Conservation (phyloP, 1,284 basidiomycete species). For the Gastroboletus turbinatus region DNA sequence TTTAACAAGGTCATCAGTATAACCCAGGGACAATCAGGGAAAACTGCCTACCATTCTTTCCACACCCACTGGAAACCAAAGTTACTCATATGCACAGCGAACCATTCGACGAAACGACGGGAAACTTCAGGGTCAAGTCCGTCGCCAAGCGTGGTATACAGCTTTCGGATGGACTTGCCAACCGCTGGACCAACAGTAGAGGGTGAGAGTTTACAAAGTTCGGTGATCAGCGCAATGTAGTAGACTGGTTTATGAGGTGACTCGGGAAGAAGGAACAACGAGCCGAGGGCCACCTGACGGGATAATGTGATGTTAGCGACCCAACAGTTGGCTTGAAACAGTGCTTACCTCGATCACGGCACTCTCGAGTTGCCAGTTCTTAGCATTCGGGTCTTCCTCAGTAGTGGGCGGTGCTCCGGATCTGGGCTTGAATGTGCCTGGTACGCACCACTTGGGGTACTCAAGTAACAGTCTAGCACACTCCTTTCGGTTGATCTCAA, state of each 20-base stretch:
- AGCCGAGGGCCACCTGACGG: slow-evolving; percentile 68
- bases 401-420: slow-evolving; percentile 50
- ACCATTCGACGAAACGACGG: slow-evolving; percentile 90
- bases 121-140: slow-evolving; percentile 85
- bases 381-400: slow-evolving; percentile 50
- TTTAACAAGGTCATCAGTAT: neutral
- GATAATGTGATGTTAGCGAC: slow-evolving; percentile 2
- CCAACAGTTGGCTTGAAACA: neutral
- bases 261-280: slow-evolving; percentile 76
- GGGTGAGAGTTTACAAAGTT: slow-evolving; percentile 91
- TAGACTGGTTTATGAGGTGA: slow-evolving; percentile 81
- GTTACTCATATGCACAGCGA: slow-evolving; percentile 94
- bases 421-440: slow-evolving; percentile 82
- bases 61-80: slow-evolving; percentile 99
- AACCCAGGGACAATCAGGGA: neutral
- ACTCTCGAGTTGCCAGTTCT: slow-evolving; percentile 79
- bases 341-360: slow-evolving; percentile 71
- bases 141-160: slow-evolving; percentile 77
- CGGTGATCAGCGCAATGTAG: slow-evolving; percentile 87
- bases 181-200: slow-evolving; percentile 93
- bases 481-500: slow-evolving; percentile 96
- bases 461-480: slow-evolving; percentile 86
- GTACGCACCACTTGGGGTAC: slow-evolving; percentile 82
- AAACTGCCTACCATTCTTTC: slow-evolving; percentile 87
- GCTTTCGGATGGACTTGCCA: slow-evolving; percentile 88